Conservation (phyloP, 164 flowering plant species). For the Chloranthus sessilifolius region DNA sequence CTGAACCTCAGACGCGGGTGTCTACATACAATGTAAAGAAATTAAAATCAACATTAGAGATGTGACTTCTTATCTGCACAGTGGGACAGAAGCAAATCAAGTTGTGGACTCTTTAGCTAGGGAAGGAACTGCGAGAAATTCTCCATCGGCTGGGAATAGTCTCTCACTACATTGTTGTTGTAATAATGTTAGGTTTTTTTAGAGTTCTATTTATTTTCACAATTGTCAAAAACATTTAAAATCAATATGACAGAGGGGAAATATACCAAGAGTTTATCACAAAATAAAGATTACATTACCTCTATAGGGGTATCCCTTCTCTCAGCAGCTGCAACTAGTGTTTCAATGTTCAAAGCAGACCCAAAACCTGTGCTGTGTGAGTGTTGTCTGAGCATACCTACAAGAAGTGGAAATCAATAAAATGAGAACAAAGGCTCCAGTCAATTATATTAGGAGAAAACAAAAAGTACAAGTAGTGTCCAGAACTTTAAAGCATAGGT, state of each 20-base stretch:
- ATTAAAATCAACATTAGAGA: background rate
- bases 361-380: conserved; percentile 71
- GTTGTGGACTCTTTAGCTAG: too few relatives aligned
- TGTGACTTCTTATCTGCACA: too few relatives aligned
- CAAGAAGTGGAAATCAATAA: conserved; percentile 1
- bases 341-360: conserved; percentile 93
- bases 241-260: too few relatives aligned
- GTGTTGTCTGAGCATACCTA: conserved; percentile 30
- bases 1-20: conserved; percentile 77
- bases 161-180: too few relatives aligned
- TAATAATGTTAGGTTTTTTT: too few relatives aligned
- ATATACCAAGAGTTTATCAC: background rate
- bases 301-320: conserved; percentile 81
- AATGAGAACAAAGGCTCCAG: background rate
- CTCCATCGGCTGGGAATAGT: too few relatives aligned
- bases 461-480: too few relatives aligned
- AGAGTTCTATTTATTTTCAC: too few relatives aligned
- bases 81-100: too few relatives aligned
- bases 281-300: conserved; percentile 38
- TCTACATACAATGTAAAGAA: conserved; percentile 30
- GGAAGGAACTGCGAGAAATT: too few relatives aligned
- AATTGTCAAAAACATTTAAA: too few relatives aligned
- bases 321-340: conserved; percentile 96
- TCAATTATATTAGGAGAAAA: background rate
- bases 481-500: background rate